Percentiles rank a stretch among this genome's conserved stretches.
phyloP scores from a whole-genome alignment of 441 rosid genomes.

The Sinapis alba region DNA sequence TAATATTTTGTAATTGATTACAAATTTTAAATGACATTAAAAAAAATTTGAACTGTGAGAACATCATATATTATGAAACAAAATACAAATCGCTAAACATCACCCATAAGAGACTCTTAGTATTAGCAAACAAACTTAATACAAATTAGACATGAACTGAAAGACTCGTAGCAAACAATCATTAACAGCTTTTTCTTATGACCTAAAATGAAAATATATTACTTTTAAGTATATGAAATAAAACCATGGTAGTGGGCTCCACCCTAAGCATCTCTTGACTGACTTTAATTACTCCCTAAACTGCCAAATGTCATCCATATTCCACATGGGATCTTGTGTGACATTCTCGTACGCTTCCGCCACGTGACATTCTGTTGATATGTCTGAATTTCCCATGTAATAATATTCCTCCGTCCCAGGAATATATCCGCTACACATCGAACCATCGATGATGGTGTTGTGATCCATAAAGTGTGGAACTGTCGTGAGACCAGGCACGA shows the following conservation, averaged over 20 bases:
- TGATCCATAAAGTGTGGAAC: slow-evolving; percentile 29
- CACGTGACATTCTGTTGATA: slow-evolving; percentile 32
- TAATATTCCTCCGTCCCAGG: slow-evolving; percentile 39
- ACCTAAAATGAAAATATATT: background rate
- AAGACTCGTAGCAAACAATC: background rate
- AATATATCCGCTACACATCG: slow-evolving; percentile 42
- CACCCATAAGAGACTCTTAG: too few species aligned
- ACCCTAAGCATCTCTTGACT: slow-evolving; percentile 21
- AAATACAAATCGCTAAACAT: too few species aligned
- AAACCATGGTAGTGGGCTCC: slow-evolving; percentile 22
- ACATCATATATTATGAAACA: too few species aligned
- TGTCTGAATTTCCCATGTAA: slow-evolving; percentile 36
- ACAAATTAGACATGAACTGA: background rate
- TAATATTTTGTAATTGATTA: too few species aligned
- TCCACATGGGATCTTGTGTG: slow-evolving; percentile 51
- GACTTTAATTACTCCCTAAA: slow-evolving; percentile 43
- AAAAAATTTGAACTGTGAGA: too few species aligned
- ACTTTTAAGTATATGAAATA: slow-evolving; percentile 5
- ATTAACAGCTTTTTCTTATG: slow-evolving; percentile 12
- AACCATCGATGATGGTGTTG: slow-evolving; percentile 30
- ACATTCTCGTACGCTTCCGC: slow-evolving; percentile 28
- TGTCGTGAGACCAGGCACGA: slow-evolving; percentile 26
- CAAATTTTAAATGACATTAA: too few species aligned
- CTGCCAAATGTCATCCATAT: slow-evolving; percentile 64
- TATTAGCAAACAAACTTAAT: background rate